Evolutionary conservation across 139 green algal species (phyloP).

Genomic region (Asterochloris sp.): DNA sequence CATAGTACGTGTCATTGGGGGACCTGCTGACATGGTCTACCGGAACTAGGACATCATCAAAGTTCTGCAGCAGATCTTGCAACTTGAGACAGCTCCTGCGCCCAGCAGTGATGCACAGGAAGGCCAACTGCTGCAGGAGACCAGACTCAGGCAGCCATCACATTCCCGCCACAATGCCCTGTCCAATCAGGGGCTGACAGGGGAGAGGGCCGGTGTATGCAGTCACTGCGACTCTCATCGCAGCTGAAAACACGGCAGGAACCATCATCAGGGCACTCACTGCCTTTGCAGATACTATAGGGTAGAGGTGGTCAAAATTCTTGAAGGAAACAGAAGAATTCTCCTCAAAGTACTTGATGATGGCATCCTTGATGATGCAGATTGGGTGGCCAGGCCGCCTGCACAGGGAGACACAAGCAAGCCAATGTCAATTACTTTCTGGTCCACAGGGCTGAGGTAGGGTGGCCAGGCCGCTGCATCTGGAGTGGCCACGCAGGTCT

Average conservation of each 20-base stretch:
- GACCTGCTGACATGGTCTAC: slow-evolving; percentile 83
- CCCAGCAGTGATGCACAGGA: no score
- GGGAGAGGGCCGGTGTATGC: not conserved
- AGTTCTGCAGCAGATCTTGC: slow-evolving; percentile 48
- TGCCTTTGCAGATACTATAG: slow-evolving; percentile 54
- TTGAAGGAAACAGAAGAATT: slow-evolving; percentile 61
- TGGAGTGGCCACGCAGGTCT: not conserved
- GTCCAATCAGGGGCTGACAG: not conserved
- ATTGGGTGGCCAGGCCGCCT: slow-evolving; percentile 82
- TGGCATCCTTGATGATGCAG: slow-evolving; percentile 94
- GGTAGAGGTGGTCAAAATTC: slow-evolving; percentile 88
- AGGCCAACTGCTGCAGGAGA: not conserved
- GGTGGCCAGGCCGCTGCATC: no score
- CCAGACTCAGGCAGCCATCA: not conserved
- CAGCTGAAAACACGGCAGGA: not conserved
- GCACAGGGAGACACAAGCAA: not conserved
- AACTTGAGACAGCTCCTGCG: no score
- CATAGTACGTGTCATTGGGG: slow-evolving; percentile 99
- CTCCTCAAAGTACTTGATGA: slow-evolving; percentile 92
- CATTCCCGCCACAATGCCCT: not conserved
- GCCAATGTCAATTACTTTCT: no score
- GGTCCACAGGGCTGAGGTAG: no score
- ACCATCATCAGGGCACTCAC: not conserved
- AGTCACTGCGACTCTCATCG: not conserved
- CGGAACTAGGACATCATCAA: slow-evolving; percentile 92